A percentile compares a stretch with the other conserved stretches of the same genome.
These are phyloP conservation scores for Amylocystis lapponica DNA, from an alignment of 768 basidiomycete species.

Conservation along the genomic window DNA sequence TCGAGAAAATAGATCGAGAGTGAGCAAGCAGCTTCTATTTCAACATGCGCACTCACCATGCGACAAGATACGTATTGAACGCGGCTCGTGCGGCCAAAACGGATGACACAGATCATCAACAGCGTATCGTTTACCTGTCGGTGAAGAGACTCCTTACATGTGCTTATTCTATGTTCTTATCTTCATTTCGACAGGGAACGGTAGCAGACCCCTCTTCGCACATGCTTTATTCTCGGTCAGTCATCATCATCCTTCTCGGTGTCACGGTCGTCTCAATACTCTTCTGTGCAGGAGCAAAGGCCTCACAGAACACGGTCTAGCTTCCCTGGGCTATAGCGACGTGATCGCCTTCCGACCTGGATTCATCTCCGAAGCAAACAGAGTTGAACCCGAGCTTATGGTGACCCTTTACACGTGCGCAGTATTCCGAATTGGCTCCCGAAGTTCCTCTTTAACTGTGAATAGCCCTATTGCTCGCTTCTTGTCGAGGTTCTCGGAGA, in stretches of 20 bases:
- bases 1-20: constrained; percentile 76
- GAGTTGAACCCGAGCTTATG: too few species aligned
- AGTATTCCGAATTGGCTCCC: too few species aligned
- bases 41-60: background rate
- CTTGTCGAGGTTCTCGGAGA: too few species aligned
- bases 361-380: constrained; percentile 6
- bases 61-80: constrained; percentile 59
- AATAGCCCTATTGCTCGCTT: too few species aligned
- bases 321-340: constrained; percentile 62
- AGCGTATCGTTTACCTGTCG: constrained; percentile 68
- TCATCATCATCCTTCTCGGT: background rate
- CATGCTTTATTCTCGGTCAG: constrained; percentile 48
- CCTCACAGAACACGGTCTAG: constrained; percentile 63
- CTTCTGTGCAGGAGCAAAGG: constrained; percentile 56
- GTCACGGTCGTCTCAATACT: constrained; percentile 1
- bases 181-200: constrained; percentile 42
- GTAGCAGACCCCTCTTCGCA: constrained; percentile 44
- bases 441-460: too few species aligned
- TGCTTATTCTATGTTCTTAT: background rate
- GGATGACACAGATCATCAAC: constrained; percentile 38
- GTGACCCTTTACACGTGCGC: too few species aligned
- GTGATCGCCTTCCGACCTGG: constrained; percentile 67
- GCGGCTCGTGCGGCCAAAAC: constrained; percentile 62
- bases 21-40: constrained; percentile 41
- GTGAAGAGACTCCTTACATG: too few species aligned